Conservation (phyloP, 257 asterid species). For the Solanum dulcamara region DNA sequence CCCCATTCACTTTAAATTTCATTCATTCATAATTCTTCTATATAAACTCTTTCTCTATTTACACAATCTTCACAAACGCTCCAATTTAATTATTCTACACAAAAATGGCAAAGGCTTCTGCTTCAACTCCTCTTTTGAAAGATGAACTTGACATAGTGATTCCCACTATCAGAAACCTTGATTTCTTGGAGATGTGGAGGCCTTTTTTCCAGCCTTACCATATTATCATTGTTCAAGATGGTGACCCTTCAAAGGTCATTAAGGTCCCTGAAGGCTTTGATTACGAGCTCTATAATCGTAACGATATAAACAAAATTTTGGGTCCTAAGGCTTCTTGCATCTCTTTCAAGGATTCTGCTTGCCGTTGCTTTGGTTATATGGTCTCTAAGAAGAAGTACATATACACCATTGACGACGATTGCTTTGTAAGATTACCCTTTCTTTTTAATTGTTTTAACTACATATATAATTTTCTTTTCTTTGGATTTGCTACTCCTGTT, state of each 20-base stretch:
- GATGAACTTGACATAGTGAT: slow-evolving; percentile 67
- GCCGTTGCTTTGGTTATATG: slow-evolving; percentile 76
- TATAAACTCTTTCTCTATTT: background rate
- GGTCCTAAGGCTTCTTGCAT: slow-evolving; percentile 72
- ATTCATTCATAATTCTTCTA: background rate
- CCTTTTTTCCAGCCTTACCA: slow-evolving; percentile 63
- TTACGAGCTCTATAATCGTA: slow-evolving; percentile 57
- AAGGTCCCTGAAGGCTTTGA: slow-evolving; percentile 64
- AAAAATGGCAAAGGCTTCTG: slow-evolving; percentile 19
- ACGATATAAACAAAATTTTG: slow-evolving; percentile 51
- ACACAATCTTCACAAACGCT: background rate
- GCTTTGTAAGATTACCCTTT: slow-evolving; percentile 82
- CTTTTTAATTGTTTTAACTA: no score
- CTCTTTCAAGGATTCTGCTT: slow-evolving; percentile 74
- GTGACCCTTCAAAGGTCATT: slow-evolving; percentile 53
- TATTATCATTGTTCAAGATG: slow-evolving; percentile 65
- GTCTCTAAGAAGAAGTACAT: slow-evolving; percentile 68
- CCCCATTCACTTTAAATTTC: background rate
- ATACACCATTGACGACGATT: slow-evolving; percentile 72
- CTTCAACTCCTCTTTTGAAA: slow-evolving; percentile 33
- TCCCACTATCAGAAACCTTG: slow-evolving; percentile 66
- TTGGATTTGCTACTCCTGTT: background rate
- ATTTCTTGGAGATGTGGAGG: slow-evolving; percentile 72
- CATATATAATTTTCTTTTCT: no score
- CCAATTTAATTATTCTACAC: background rate